A percentile compares a stretch with the other conserved stretches of the same genome.
Conservation (phyloP, 345 rosid genomes). For the Excoecaria cochinchinensis region DNA sequence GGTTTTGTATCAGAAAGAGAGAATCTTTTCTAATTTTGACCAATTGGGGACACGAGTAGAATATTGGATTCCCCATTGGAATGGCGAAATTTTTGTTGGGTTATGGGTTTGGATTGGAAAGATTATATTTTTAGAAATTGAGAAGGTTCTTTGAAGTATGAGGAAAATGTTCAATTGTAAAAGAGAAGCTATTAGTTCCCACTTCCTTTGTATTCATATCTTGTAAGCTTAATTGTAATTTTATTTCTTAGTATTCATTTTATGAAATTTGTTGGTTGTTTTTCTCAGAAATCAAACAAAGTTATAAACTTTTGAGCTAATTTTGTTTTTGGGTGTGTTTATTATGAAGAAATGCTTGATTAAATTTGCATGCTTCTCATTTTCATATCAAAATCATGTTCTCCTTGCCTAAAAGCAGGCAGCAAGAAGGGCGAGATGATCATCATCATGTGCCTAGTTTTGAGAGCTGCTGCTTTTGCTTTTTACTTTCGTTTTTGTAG, state of each 20-base stretch:
- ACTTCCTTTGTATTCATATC: neutral
- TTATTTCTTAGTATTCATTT: neutral
- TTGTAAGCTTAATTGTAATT: neutral
- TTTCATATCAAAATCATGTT: neutral
- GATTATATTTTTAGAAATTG: neutral
- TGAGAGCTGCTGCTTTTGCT: neutral
- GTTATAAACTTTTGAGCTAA: neutral
- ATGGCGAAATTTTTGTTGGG: neutral
- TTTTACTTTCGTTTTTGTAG: neutral
- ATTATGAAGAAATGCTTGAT: neutral
- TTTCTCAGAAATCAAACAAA: neutral
- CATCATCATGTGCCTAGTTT: conserved; percentile 8
- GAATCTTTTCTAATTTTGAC: conserved; percentile 8
- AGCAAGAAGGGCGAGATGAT: neutral
- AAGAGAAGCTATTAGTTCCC: neutral
- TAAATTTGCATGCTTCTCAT: neutral
- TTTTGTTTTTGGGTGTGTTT: neutral
- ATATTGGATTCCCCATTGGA: neutral
- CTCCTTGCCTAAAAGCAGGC: neutral
- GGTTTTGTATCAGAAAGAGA: neutral
- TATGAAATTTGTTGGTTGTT: neutral
- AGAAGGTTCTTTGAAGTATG: neutral
- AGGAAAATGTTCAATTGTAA: conserved; percentile 3
- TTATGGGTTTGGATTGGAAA: neutral
- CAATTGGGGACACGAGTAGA: neutral